Base-by-base conservation (phyloP, 1,284 basidiomycete genomes). In the Ganoderma meredithae region DNA sequence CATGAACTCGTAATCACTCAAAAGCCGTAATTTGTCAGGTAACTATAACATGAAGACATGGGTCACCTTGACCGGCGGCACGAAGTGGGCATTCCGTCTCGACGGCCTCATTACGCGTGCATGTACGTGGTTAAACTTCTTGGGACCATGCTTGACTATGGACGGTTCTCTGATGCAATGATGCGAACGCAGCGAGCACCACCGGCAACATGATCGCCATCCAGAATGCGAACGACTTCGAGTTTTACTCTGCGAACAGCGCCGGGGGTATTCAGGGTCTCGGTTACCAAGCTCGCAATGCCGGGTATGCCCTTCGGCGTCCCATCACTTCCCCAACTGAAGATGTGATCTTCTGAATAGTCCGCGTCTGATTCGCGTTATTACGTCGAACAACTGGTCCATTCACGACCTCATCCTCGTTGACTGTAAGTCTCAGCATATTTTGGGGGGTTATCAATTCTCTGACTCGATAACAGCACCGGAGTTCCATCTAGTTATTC, bases 361-460 rank as follows among this genome's bases (percentile, higher is more conserved):
- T 2, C 80, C 80, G 31, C 79, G 80, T 25, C 72, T 82, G 58
- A 69, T 81, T 44, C 79, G 80, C 27, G 73, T 81, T 17, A 69
- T 79, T 55, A 79, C 72, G 12, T 79, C 78, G 2, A 78, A 70
- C 6, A 78, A 78, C 71, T 81, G 71, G 67, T 81, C 81, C 13
- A 52, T 82, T 13, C 81, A 82, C 62, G 80, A 82, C 66, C 70
- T 82, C 41, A 77, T 80, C 53, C 72, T 82, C 25, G 81, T 82
- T 7, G 81, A 82, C 66, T 80, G 74, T 76, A 39, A 63, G 74
- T 66, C n/a, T 3, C n/a, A 25, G 22, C 22, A 47, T 22, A 10
- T 25, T 22, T n/a, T n/a, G n/a, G n/a, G n/a, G n/a, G n/a, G n/a
- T n/a, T n/a, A n/a, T n/a, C n/a, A n/a, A n/a, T n/a, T n/a, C n/a